Evolutionary conservation across 2,329 filamentous ascomycete species (phyloP), one percentile per base, ranked within the genome.

Genomic region (Claviceps digitariae): DNA sequence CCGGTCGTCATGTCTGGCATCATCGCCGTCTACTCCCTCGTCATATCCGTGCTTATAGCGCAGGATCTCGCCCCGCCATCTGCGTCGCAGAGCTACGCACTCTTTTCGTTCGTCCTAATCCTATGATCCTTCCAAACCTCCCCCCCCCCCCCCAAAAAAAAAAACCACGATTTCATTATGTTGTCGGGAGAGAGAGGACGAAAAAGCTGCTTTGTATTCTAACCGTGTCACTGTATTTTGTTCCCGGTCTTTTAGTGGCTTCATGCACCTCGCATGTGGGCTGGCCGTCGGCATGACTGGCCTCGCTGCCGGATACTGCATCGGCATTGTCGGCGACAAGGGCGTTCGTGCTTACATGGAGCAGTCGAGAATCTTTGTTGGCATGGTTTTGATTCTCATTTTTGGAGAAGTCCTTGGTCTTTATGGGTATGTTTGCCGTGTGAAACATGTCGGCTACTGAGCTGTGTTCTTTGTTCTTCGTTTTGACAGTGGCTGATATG

Each of bases 1-100:
- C 87, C 87, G 57, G 87, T 93, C 60, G 84, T 98, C 75, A 98
- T 98, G 93, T 95, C 93, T 62, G 93, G 93, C 81, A 98, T 98
- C 67, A 89, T 98, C 65, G 93, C 93, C 55, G 93, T 98, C 61
- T 98, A 98, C 74, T 88, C 90, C 51, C 86, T 98, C 62, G 93
- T 98, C 64, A 90, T 98, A 61, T 87, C 91, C 20, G 93, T 98
- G 65, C 81, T 98, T 61, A 98, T 98, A 68, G 88, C 90, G 53
- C 86, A 89, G 70, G 89, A 95, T 68, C 82, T 97, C 68, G 79
- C 77, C 50, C 87, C 90, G 29, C 86, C 84, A 17, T 72, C 72
- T 21, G 73, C 78, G 59, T 43, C 41, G n/a, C 67, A 70, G 54
- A 77, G 77, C 66, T 95, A 95, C 74, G 90, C 83, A 65, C 75